Evolutionary conservation across 2,329 filamentous ascomycete genomes (phyloP), one percentile per base, ranked within the genome.

Genomic region (Monosporascus sp.): DNA sequence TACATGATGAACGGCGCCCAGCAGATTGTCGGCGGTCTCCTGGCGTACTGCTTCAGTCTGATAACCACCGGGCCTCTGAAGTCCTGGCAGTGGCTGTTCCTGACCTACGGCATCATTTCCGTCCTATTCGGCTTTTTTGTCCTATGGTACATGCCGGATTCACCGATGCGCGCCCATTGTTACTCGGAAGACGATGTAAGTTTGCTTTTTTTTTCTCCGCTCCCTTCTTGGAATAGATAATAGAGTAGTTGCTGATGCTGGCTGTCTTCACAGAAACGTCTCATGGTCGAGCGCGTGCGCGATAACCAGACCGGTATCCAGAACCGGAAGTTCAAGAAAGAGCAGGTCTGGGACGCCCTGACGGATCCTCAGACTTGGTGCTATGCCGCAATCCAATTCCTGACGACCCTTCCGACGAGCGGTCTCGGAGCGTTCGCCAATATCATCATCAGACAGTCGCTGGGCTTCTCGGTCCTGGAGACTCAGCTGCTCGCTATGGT

Each of bases 1-100:
- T 86, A 87, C 67, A 88, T 88, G 82, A 89, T 89, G 84, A 90
- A 89, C 64, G 86, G 87, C 2, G 78, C 76, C 1, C 86, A 89
- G 63, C 86, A 89, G 63, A 85, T 89, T 49, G 83, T 89, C 7
- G 86, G 86, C 35, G 87, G 87, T 6, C 76, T 89, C 0, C 73
- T 89, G 0, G 85, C 85, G 0, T 88, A 87, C 65, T 85, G 84
- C 57, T 78, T 78, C 59, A 73, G 76, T 2, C 71, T 81, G 3
- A 82, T 84, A 63, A 72, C 69, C 17, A 69, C 61, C 5, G 78
- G 80, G 3, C 72, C 75, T 0, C 72, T 88, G 53, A 77, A 77
- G 62, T 82, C 81, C 17, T 89, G 85, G 84, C 84, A 89, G 64
- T 82, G 81, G 58, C 77, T 89, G 3, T 89, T 88, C 72, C 72